A percentile compares a stretch with the other conserved stretches of the same genome.
These are phyloP conservation scores for Melastoma candidum DNA, from an alignment of 441 rosid species.

Conservation along the genomic window DNA sequence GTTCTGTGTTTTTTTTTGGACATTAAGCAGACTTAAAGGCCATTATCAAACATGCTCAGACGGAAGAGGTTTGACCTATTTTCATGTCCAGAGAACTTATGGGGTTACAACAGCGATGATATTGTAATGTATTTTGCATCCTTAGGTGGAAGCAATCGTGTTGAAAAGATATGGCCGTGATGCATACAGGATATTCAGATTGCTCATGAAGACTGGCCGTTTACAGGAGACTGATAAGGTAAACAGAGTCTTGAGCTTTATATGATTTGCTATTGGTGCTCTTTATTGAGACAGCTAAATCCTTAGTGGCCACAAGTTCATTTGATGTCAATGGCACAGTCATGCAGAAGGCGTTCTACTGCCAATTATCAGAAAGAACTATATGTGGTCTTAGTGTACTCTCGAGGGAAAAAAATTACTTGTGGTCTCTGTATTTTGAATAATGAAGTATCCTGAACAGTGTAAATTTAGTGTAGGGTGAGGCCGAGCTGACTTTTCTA, in stretches of 20 bases:
- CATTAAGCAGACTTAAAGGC: conserved; percentile 50
- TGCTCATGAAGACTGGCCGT: conserved; percentile 39
- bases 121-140: conserved; percentile 12
- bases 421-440: too few relatives aligned
- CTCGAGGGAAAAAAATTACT: too few relatives aligned
- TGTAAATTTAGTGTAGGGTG: too few relatives aligned
- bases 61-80: conserved; percentile 49
- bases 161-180: conserved; percentile 62
- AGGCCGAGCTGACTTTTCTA: too few relatives aligned
- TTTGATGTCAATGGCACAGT: too few relatives aligned
- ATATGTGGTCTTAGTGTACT: too few relatives aligned
- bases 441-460: too few relatives aligned
- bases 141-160: conserved; percentile 66
- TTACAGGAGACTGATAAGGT: conserved; percentile 74
- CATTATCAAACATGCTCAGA: conserved; percentile 61
- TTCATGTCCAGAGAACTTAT: background rate
- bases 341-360: too few relatives aligned
- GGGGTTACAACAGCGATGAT: background rate
- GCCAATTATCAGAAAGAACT: too few relatives aligned
- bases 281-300: background rate
- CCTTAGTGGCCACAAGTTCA: too few relatives aligned
- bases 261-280: background rate
- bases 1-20: too few relatives aligned
- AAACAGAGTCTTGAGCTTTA: conserved; percentile 14
- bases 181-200: conserved; percentile 70